A percentile compares a stretch with the other conserved stretches of the same genome.
Conservation (phyloP, 176 grass and related monocot species). For the Zea mays region DNA sequence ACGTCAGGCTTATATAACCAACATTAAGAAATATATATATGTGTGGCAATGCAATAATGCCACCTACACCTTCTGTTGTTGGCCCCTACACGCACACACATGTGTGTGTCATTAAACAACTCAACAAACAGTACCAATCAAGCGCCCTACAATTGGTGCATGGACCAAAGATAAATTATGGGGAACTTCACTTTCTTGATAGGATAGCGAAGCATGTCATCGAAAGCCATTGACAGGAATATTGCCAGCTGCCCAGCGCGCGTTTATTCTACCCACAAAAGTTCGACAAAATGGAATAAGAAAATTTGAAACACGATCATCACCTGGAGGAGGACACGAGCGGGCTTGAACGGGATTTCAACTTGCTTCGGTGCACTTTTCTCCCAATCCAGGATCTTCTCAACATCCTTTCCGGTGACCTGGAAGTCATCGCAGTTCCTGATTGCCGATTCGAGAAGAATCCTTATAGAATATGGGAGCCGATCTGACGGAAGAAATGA, state of each 20-base stretch:
- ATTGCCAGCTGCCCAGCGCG: conserved; percentile 28
- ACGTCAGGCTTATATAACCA: conserved; percentile 14
- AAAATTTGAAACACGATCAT: background rate
- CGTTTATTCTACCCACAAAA: conserved; percentile 37
- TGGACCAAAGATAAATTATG: conserved; percentile 7
- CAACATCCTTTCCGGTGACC: conserved; percentile 86
- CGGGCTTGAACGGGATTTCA: conserved; percentile 94
- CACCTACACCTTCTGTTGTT: conserved; percentile 24
- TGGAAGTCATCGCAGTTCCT: conserved; percentile 96
- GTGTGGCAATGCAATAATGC: background rate
- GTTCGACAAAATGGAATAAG: conserved; percentile 10
- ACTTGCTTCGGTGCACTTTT: conserved; percentile 85
- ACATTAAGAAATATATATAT: background rate
- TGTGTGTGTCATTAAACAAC: conserved; percentile 24
- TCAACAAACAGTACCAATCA: conserved; percentile 29
- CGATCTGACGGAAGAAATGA: conserved; percentile 49
- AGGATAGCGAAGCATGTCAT: conserved; percentile 31
- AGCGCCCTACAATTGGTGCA: conserved; percentile 16
- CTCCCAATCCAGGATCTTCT: conserved; percentile 95
- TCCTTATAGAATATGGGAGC: conserved; percentile 90
- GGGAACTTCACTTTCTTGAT: conserved; percentile 39
- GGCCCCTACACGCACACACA: background rate
- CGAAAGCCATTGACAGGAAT: conserved; percentile 45
- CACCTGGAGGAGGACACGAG: conserved; percentile 95
- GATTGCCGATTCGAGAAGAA: conserved; percentile 92